phyloP scores from a whole-genome alignment of 108 stramenopile species.

The Cyclotella cryptica region DNA sequence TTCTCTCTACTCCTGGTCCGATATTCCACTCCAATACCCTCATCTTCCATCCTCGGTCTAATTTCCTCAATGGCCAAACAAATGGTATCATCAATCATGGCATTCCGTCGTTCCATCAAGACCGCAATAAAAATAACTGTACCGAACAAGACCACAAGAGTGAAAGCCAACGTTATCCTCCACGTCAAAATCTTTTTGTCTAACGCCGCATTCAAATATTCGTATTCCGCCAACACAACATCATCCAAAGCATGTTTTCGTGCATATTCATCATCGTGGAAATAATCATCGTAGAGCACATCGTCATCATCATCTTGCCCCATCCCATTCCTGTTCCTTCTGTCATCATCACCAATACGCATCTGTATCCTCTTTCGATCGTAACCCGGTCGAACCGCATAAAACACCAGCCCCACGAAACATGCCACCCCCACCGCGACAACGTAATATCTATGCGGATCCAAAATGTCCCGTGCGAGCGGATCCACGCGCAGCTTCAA shows the following conservation, averaged over 20 bases:
- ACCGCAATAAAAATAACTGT: conserved; percentile 40
- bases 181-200: conserved; percentile 32
- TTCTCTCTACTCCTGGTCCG: conserved; percentile 25
- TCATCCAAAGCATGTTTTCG: conserved; percentile 45
- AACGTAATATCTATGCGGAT: conserved; percentile 49
- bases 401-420: conserved; percentile 44
- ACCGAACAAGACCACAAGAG: conserved; percentile 31
- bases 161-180: conserved; percentile 29
- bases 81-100: conserved; percentile 40
- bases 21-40: conserved; percentile 56
- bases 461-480: conserved; percentile 51
- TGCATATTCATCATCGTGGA: conserved; percentile 45
- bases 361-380: conserved; percentile 32
- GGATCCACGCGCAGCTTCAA: conserved; percentile 60
- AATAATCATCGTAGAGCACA: conserved; percentile 45
- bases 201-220: conserved; percentile 46
- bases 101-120: conserved; percentile 52
- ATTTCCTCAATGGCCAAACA: conserved; percentile 41
- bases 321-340: not conserved
- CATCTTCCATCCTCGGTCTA: conserved; percentile 32
- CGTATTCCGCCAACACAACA: conserved; percentile 45
- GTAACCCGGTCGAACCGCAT: conserved; percentile 47
- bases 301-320: conserved; percentile 28
- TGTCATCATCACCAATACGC: conserved; percentile 12
- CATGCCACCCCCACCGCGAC: conserved; percentile 26